Evolutionary conservation across 805 yeast genomes (phyloP).

Genomic region (Wickerhamiella azyma): DNA sequence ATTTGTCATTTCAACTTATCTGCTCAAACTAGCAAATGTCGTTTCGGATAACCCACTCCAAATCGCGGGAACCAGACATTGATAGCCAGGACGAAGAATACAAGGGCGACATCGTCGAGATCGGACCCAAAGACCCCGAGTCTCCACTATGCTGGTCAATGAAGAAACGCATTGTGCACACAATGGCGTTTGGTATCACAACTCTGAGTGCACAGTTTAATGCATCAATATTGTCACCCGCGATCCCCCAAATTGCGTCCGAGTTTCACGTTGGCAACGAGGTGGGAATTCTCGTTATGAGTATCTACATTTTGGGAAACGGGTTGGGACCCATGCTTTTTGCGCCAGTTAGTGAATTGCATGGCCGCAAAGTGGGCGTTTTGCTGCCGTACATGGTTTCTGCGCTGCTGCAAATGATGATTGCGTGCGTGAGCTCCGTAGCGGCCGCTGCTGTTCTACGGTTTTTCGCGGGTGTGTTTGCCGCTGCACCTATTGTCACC

Average conservation of each 20-base stretch:
- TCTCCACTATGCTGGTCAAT: slow-evolving; percentile 45
- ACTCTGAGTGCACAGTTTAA: slow-evolving; percentile 43
- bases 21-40: neutral
- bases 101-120: slow-evolving; percentile 10
- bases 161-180: slow-evolving; percentile 28
- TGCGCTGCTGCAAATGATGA: slow-evolving; percentile 29
- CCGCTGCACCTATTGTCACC: slow-evolving; percentile 51
- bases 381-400: slow-evolving; percentile 36
- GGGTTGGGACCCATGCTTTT: slow-evolving; percentile 48
- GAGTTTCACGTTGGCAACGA: slow-evolving; percentile 35
- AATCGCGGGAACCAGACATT: neutral
- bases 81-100: slow-evolving; percentile 4
- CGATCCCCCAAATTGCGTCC: slow-evolving; percentile 31
- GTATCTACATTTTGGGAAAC: slow-evolving; percentile 45
- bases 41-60: neutral
- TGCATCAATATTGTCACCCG: slow-evolving; percentile 39
- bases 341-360: slow-evolving; percentile 44
- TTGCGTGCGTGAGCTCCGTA: slow-evolving; percentile 32
- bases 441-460: slow-evolving; percentile 31
- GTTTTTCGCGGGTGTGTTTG: slow-evolving; percentile 44
- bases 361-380: slow-evolving; percentile 42
- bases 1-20: neutral
- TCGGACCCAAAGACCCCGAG: slow-evolving; percentile 20
- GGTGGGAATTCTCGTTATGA: slow-evolving; percentile 37
- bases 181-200: slow-evolving; percentile 32